Evolutionary conservation across 768 basidiomycete species (phyloP), one percentile per base, ranked within the genome.

Genomic region (Termitomyces sp.): DNA sequence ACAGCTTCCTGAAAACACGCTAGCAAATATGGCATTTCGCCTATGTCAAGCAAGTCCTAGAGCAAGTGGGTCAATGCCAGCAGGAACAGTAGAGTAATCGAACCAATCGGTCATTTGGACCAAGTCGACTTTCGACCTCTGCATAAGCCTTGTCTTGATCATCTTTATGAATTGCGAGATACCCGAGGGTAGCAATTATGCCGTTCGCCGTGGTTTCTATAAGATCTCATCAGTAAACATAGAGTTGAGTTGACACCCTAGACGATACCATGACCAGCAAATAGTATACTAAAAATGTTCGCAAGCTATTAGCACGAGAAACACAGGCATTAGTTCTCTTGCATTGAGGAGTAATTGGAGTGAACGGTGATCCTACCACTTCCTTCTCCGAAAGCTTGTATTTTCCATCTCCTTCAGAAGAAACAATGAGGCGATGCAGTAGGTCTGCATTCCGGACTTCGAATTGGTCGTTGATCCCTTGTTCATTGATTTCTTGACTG

Each of bases 181-280:
- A 77, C 0, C 75, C 82, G 11, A 85, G 65, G 0, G 81, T 78
- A 11, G 76, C 83, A 0, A 81, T 77, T 1, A 85, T 73, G 0
- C 75, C 76, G 62, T 80, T 75, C 1, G 83, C 82, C 1, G 83
- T 83, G 2, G 82, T 85, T 70, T 84, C 82, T 81, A 57, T 32
- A 56, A 24, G 24, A 18, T 36, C 35, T 18, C 16, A 49, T 49
- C 8, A 59, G 38, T 42, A 32, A 62, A 22, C 12, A 42, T 4
- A 39, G 18, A 5, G 13, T 9, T 8, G 2, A 49, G 15, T n/a
- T 16, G 16, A 33, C 18, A 4, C 7, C 18, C n/a, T 38, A 38
- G 28, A 51, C 28, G n/a, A 32, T 61, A 70, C 70, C 68, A 61
- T 71, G 69, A 5, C 70, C 69, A 53, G 69, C 66, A 59, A 71